Evolutionary conservation across 306 rosid genomes (phyloP).

Genomic region (Inga laurina): DNA sequence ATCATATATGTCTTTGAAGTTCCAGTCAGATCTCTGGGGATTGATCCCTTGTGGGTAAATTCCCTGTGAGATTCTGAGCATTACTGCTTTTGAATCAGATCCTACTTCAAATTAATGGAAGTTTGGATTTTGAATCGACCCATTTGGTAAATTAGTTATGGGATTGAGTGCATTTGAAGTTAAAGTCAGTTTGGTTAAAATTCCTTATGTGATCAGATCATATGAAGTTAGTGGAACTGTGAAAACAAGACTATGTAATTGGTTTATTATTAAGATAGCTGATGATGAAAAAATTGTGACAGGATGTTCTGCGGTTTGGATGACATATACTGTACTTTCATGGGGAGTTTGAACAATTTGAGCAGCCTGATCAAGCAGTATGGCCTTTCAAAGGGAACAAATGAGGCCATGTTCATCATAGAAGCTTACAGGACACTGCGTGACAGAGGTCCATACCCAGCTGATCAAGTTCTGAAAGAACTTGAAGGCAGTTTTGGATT

Average conservation of each 20-base stretch:
- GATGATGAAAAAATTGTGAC: slow-evolving; percentile 24
- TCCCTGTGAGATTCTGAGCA: neutral
- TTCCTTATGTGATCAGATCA: neutral
- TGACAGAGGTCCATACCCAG: slow-evolving; percentile 91
- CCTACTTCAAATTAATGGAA: neutral
- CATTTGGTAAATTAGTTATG: neutral
- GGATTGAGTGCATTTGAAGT: neutral
- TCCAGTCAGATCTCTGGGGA: neutral
- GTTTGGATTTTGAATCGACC: neutral
- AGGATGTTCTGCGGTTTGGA: slow-evolving; percentile 89
- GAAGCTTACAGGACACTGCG: slow-evolving; percentile 89
- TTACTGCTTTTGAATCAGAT: neutral
- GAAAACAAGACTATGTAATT: neutral
- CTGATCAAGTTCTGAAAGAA: slow-evolving; percentile 88
- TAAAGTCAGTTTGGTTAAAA: neutral
- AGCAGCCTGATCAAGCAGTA: slow-evolving; percentile 73
- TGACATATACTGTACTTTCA: slow-evolving; percentile 72
- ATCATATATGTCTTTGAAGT: neutral
- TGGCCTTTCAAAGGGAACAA: slow-evolving; percentile 68
- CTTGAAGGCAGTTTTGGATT: slow-evolving; percentile 89
- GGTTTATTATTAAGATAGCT: neutral
- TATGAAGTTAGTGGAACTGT: neutral
- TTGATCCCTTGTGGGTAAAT: neutral
- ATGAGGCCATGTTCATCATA: slow-evolving; percentile 77
- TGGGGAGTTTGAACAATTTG: slow-evolving; percentile 71